These are phyloP conservation scores for Meyerozyma elateridarum DNA, from an alignment of 1,139 yeast species.

Conservation along the genomic window DNA sequence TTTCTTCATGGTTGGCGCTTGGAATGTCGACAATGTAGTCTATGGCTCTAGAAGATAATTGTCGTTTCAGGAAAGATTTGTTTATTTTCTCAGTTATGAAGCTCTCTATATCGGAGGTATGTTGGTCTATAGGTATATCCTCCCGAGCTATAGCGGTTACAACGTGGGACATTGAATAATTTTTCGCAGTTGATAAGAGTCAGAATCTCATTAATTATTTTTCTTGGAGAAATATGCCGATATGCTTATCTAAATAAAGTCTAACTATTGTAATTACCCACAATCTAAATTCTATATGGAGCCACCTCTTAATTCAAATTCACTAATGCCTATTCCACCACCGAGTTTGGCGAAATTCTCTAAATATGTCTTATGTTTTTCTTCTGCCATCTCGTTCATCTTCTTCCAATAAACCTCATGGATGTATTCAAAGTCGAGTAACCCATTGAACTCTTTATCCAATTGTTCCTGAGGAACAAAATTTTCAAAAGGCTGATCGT, in stretches of 20 bases:
- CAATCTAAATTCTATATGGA: no score
- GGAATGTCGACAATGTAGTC: constrained; percentile 11
- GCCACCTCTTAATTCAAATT: constrained; percentile 35
- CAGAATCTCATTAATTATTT: no score
- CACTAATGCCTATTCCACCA: constrained; percentile 39
- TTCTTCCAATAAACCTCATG: constrained; percentile 42
- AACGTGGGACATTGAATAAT: constrained; percentile 2
- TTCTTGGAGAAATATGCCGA: no score
- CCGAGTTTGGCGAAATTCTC: constrained; percentile 39
- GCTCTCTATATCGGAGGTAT: background rate
- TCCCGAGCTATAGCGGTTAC: constrained; percentile 1
- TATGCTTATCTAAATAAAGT: no score
- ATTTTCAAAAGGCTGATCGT: constrained; percentile 44
- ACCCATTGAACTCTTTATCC: constrained; percentile 44
- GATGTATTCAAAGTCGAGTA: constrained; percentile 37
- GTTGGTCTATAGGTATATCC: background rate
- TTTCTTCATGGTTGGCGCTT: constrained; percentile 9
- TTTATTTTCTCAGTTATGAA: background rate
- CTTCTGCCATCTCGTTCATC: constrained; percentile 37
- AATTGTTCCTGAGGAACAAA: constrained; percentile 44
- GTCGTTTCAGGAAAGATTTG: background rate
- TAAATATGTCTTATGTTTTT: constrained; percentile 30
- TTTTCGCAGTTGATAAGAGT: no score
- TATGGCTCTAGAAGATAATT: constrained; percentile 9
- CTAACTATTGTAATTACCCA: no score